Conservation (phyloP, 2,329 filamentous ascomycete species). For the Fragosphaeria purpurea region DNA sequence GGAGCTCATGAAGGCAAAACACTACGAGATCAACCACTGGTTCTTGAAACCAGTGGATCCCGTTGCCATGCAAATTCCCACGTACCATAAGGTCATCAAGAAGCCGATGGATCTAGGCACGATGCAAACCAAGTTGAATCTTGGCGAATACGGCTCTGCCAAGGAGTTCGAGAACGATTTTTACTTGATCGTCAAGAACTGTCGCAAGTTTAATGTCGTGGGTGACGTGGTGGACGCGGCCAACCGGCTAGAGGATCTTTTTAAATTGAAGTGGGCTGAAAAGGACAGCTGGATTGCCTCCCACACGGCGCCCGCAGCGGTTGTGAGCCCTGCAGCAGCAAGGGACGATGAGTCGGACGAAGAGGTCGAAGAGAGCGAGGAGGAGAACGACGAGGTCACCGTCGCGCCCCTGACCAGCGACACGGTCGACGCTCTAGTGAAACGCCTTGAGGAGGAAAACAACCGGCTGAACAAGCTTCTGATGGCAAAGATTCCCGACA, state of each 20-base stretch:
- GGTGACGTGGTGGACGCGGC: conserved; percentile 38
- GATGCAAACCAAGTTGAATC: conserved; percentile 66
- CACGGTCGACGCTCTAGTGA: conserved; percentile 43
- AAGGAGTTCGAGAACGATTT: conserved; percentile 84
- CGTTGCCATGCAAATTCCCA: conserved; percentile 84
- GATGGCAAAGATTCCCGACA: conserved; percentile 38
- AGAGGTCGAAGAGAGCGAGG: conserved; percentile 58
- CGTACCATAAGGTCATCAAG: conserved; percentile 89
- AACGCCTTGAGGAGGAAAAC: conserved; percentile 45
- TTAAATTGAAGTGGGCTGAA: conserved; percentile 63
- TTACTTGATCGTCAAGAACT: conserved; percentile 77
- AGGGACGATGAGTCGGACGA: conserved; percentile 65
- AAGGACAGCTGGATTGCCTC: conserved; percentile 75
- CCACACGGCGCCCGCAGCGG: conserved; percentile 29
- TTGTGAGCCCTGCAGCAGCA: conserved; percentile 32
- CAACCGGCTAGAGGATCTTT: conserved; percentile 62
- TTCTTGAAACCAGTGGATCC: conserved; percentile 86
- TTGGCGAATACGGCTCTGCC: conserved; percentile 67
- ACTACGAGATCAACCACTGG: conserved; percentile 56
- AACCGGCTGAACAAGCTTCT: conserved; percentile 47
- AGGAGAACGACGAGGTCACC: conserved; percentile 48
- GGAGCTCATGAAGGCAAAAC: conserved; percentile 66
- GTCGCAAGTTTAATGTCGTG: conserved; percentile 70
- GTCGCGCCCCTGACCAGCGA: conserved; percentile 27
- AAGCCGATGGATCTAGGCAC: conserved; percentile 91